Conservation (phyloP, 108 stramenopile species). For the Heterococcus sp. region DNA sequence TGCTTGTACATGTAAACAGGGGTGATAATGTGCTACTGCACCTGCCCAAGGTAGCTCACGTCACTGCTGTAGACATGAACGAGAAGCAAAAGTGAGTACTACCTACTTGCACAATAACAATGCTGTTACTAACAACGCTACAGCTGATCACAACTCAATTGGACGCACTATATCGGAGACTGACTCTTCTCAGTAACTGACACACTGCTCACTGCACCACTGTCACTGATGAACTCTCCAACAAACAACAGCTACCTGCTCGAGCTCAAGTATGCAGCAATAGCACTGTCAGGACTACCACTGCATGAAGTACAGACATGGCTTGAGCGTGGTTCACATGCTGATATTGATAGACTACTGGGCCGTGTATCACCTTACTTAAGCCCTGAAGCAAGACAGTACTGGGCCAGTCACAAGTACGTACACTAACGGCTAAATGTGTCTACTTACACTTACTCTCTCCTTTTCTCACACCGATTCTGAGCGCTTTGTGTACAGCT, state of each 20-base stretch:
- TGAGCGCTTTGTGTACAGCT: too few relatives aligned
- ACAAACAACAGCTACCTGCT: neutral
- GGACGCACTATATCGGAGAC: too few relatives aligned
- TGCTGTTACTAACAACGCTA: too few relatives aligned
- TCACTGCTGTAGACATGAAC: neutral
- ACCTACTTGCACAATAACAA: too few relatives aligned
- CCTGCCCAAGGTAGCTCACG: neutral
- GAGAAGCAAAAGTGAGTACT: neutral
- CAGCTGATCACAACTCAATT: too few relatives aligned
- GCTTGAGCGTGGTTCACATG: neutral
- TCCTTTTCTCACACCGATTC: too few relatives aligned
- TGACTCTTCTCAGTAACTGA: too few relatives aligned
- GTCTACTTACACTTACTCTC: too few relatives aligned
- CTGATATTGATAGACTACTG: neutral
- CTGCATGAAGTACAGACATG: neutral
- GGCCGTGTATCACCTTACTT: neutral
- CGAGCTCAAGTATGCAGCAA: neutral
- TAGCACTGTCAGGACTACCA: neutral
- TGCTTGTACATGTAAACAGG: too few relatives aligned
- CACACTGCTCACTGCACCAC: neutral
- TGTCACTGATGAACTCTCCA: neutral
- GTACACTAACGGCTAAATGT: too few relatives aligned
- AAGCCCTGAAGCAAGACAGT: neutral
- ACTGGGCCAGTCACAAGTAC: neutral
- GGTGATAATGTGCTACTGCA: neutral